These are phyloP conservation scores for Gamarada debralockiae DNA, from an alignment of 495 filamentous ascomycete species.

Conservation along the genomic window DNA sequence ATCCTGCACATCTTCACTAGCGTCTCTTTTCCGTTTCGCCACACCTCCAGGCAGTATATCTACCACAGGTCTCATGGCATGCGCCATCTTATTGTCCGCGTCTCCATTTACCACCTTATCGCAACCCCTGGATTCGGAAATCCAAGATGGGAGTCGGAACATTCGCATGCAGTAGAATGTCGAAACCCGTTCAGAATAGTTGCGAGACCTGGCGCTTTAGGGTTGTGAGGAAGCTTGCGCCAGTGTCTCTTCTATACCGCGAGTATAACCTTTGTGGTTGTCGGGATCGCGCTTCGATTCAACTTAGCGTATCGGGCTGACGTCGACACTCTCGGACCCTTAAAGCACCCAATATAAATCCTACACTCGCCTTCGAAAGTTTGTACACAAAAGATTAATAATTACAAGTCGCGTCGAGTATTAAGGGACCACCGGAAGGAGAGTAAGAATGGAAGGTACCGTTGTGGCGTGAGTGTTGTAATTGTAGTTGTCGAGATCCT, in stretches of 20 bases:
- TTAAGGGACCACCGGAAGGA: slow-evolving; percentile 23
- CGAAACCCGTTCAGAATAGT: not conserved
- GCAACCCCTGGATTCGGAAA: slow-evolving; percentile 46
- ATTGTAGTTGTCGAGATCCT: not conserved
- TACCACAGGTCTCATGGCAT: slow-evolving; percentile 29
- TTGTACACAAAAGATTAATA: slow-evolving; percentile 17
- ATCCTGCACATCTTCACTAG: slow-evolving; percentile 24
- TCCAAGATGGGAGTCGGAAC: slow-evolving; percentile 54
- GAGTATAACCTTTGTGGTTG: not conserved
- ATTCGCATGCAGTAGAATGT: slow-evolving; percentile 36
- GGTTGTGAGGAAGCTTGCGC: slow-evolving; percentile 4
- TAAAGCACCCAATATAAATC: slow-evolving; percentile 16
- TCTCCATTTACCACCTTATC: slow-evolving; percentile 45
- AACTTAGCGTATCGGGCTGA: slow-evolving; percentile 6
- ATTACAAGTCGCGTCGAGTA: slow-evolving; percentile 20
- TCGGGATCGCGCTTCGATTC: not conserved
- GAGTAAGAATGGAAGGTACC: slow-evolving; percentile 23
- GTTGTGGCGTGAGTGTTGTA: slow-evolving; percentile 15
- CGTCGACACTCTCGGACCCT: slow-evolving; percentile 11
- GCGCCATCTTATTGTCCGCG: slow-evolving; percentile 18
- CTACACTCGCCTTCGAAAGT: slow-evolving; percentile 14
- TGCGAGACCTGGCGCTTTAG: slow-evolving; percentile 1
- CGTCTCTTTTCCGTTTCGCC: slow-evolving; percentile 54
- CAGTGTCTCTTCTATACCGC: not conserved
- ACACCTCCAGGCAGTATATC: slow-evolving; percentile 38